phyloP scores from a whole-genome alignment of 208 protist species.

The Crithidia thermophila region DNA sequence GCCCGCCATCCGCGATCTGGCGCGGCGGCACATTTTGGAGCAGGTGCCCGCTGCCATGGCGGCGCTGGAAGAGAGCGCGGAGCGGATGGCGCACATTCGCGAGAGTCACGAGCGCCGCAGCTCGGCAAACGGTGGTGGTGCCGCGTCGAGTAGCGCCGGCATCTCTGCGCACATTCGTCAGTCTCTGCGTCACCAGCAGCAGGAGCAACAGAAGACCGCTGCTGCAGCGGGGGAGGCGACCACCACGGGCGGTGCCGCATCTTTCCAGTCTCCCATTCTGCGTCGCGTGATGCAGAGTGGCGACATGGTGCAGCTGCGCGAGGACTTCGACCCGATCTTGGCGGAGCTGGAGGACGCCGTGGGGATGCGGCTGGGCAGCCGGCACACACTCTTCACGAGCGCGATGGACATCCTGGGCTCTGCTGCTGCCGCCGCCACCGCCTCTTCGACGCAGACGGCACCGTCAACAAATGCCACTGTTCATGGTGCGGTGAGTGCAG shows the following conservation, averaged over 20 bases:
- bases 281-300: conserved; percentile 63
- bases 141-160: not conserved
- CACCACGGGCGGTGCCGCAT: conserved; percentile 1
- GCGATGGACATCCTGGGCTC: conserved; percentile 57
- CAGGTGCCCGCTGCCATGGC: conserved; percentile 63
- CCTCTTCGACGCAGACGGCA: not conserved
- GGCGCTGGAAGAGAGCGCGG: conserved; percentile 59
- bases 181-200: conserved; percentile 1
- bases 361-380: conserved; percentile 84
- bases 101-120: conserved; percentile 8
- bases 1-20: conserved; percentile 72
- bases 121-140: not conserved
- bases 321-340: conserved; percentile 85
- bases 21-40: conserved; percentile 61
- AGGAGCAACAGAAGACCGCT: not conserved
- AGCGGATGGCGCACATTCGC: conserved; percentile 58
- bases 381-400: conserved; percentile 84
- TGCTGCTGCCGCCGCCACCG: not conserved
- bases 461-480: not conserved
- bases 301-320: conserved; percentile 71
- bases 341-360: conserved; percentile 75
- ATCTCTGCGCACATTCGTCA: conserved; percentile 21
- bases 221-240: no score
- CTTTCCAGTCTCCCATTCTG: conserved; percentile 5
- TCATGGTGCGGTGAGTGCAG: no score